Base-by-base conservation (phyloP, 2,329 filamentous ascomycete species). In the Colletotrichum paranaense region DNA sequence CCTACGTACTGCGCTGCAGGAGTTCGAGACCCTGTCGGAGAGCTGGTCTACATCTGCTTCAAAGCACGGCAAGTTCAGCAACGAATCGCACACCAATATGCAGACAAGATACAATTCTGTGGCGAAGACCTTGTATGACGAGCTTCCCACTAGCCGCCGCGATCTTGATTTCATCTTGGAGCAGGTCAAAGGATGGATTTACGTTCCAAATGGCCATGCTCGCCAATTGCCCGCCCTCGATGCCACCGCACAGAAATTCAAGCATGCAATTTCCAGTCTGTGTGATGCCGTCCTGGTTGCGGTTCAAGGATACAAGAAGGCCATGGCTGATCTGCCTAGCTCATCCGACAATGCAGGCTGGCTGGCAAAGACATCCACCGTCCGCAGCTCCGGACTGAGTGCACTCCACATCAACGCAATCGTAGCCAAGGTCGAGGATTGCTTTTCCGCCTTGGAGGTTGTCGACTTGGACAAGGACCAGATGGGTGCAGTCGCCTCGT, bases 251-350 rank as follows among this genome's bases (percentile, higher is more conserved):
- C 75, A 87, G 22, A 79, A 82, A 0, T 88, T 95, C 57, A 89
- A 91, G 55, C 82, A 87, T 16, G 84, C 87, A 4, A 81, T 95
- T 1, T 89, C 94, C 49, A 88, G 83, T 1, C 85, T 93, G n/a
- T 89, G 92, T 59, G 94, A 97, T 81, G 90, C 90, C 62, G 89
- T 96, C 32, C 90, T 98, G 2, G 93, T 96, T 46, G 92, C 93
- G 1, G 88, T 97, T 60, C 95, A 98, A 80, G 90, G 92, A 75
- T 88, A 93, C 58, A 89, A 90, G 71, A 89, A 89, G 73, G 83
- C 87, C 2, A 83, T 90, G 9, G 82, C 85, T 12, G 84, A 85
- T 3, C 78, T 82, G 55, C 78, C 92, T 1, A 91, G 92, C 1
- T 80, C 82, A 5, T 89, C 92, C 1, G 85, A 86, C 1, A 91